Percentiles rank a stretch among this genome's conserved stretches.
These are phyloP conservation scores for Tieghemiomyces parasiticus DNA, from an alignment of 192 early-diverging fungal species.

Conservation along the genomic window DNA sequence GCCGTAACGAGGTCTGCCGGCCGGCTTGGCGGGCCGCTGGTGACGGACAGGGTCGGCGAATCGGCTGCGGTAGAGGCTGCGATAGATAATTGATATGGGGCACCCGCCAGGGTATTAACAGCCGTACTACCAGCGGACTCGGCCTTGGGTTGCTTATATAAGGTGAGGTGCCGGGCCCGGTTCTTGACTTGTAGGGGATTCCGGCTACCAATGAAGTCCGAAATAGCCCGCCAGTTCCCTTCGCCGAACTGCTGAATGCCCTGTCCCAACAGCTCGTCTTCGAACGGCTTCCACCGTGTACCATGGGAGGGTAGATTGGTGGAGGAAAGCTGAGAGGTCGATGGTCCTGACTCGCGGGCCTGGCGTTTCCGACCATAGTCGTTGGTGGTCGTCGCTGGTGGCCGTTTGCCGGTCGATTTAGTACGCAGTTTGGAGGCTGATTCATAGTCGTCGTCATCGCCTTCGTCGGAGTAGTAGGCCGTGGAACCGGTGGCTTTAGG, in stretches of 20 bases:
- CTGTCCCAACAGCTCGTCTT: slow-evolving; percentile 23
- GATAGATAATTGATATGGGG: no score
- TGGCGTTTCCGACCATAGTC: slow-evolving; percentile 17
- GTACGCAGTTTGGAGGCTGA: not conserved
- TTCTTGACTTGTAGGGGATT: slow-evolving; percentile 47
- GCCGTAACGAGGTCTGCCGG: no score
- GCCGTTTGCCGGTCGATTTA: not conserved
- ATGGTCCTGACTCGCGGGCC: slow-evolving; percentile 25
- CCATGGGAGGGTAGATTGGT: no score
- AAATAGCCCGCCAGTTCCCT: slow-evolving; percentile 40
- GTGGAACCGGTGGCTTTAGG: not conserved
- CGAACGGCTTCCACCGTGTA: slow-evolving; percentile 38
- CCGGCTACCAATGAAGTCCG: slow-evolving; percentile 30
- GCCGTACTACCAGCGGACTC: no score
- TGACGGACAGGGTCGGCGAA: no score
- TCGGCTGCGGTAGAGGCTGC: no score
- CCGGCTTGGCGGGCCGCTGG: no score
- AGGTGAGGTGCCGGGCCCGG: slow-evolving; percentile 35
- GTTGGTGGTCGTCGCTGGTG: not conserved
- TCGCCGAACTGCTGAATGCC: slow-evolving; percentile 22
- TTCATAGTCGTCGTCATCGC: slow-evolving; percentile 11
- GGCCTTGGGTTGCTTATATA: slow-evolving; percentile 30
- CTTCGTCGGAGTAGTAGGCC: not conserved
- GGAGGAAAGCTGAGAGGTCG: no score
- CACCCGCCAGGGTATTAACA: no score